phyloP scores from a whole-genome alignment of 805 yeast genomes.

The Saccharomycopsis selenospora region DNA sequence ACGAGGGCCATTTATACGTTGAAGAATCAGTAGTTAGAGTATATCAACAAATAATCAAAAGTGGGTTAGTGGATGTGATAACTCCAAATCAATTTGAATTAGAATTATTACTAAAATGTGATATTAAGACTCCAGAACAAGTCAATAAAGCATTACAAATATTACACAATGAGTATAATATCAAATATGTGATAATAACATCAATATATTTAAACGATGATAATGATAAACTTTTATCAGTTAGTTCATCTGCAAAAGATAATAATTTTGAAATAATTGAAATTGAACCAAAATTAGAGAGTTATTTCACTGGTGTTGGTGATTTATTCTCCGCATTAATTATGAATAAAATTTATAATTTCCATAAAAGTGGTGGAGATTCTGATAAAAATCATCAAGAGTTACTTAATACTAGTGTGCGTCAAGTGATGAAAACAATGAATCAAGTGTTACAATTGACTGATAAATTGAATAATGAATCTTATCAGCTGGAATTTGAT shows the following conservation, averaged over 20 bases:
- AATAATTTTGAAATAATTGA: conserved; percentile 4
- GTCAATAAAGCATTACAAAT: conserved; percentile 40
- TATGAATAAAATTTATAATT: conserved; percentile 49
- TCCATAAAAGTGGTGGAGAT: conserved; percentile 27
- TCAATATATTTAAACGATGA: conserved; percentile 36
- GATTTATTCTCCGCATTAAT: conserved; percentile 80
- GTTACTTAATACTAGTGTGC: conserved; percentile 33
- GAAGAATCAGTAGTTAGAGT: conserved; percentile 52
- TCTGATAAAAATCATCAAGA: conserved; percentile 24
- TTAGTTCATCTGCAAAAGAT: conserved; percentile 20
- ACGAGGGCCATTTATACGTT: conserved; percentile 64
- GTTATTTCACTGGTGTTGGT: conserved; percentile 94
- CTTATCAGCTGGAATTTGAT: conserved; percentile 3
- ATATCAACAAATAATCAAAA: conserved; percentile 39
- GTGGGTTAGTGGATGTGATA: conserved; percentile 53
- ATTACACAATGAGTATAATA: conserved; percentile 42
- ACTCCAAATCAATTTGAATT: conserved; percentile 92
- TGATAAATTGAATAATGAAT: conserved; percentile 25
- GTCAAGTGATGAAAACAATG: conserved; percentile 53
- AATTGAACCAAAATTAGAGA: conserved; percentile 47
- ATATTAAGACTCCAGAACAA: conserved; percentile 33
- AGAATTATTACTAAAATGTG: conserved; percentile 55
- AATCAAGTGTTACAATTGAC: conserved; percentile 43
- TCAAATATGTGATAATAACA: conserved; percentile 61
- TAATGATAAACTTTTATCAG: conserved; percentile 20